Conservation (phyloP, 2,329 filamentous ascomycete species). For the Neoascochyta sp. region DNA sequence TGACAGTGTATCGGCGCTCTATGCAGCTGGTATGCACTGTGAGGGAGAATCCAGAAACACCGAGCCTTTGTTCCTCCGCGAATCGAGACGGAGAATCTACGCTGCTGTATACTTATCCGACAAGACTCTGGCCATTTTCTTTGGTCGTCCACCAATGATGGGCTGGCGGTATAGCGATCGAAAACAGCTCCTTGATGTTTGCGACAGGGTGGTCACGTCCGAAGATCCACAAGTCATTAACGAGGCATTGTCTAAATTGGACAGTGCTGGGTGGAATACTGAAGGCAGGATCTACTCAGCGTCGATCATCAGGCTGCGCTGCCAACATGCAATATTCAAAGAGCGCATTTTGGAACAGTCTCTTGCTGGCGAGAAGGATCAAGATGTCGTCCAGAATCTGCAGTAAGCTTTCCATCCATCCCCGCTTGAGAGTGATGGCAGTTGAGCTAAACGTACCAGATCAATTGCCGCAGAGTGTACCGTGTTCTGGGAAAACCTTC, state of each 20-base stretch:
- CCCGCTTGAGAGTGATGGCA: no score
- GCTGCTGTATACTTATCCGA: slow-evolving; percentile 30
- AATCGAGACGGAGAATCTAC: slow-evolving; percentile 29
- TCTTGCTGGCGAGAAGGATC: slow-evolving; percentile 30
- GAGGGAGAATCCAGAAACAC: slow-evolving; percentile 20
- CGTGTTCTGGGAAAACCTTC: slow-evolving; percentile 27
- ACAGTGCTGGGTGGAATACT: slow-evolving; percentile 32
- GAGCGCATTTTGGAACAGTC: slow-evolving; percentile 33
- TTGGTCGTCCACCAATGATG: slow-evolving; percentile 37
- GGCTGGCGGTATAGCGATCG: slow-evolving; percentile 32
- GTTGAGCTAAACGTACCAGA: slow-evolving; percentile 14
- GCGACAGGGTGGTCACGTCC: slow-evolving; percentile 23
- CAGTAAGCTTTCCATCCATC: slow-evolving; percentile 15
- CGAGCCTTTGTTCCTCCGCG: slow-evolving; percentile 32
- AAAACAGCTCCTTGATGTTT: slow-evolving; percentile 29
- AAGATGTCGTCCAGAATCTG: slow-evolving; percentile 27
- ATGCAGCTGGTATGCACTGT: slow-evolving; percentile 35
- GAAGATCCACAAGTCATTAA: slow-evolving; percentile 25
- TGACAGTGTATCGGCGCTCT: slow-evolving; percentile 26
- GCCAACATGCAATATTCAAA: slow-evolving; percentile 26
- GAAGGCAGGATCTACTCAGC: slow-evolving; percentile 24
- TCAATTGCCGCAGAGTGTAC: slow-evolving; percentile 26
- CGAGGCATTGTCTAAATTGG: slow-evolving; percentile 24
- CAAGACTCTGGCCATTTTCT: slow-evolving; percentile 34
- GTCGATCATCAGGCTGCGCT: slow-evolving; percentile 27